phyloP scores from a whole-genome alignment of 108 stramenopile species.

The Fragilariopsis cylindrus region DNA sequence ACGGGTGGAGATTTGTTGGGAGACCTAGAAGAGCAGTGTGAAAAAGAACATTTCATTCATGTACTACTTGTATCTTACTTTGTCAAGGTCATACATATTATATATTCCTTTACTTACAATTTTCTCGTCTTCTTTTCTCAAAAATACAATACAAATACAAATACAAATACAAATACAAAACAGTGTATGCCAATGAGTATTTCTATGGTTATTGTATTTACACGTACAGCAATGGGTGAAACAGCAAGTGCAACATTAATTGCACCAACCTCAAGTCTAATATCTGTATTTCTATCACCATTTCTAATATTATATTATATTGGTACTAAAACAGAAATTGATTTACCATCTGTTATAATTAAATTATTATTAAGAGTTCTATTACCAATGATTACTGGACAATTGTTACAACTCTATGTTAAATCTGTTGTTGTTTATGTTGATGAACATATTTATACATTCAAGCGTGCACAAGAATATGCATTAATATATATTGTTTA shows the following conservation, averaged over 20 bases:
- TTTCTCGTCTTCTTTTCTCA: too few relatives aligned
- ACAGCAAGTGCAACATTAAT: constrained; percentile 73
- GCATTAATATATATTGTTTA: constrained; percentile 52
- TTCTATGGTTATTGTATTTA: constrained; percentile 74
- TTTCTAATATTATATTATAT: constrained; percentile 43
- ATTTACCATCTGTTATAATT: constrained; percentile 34
- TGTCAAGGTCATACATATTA: too few relatives aligned
- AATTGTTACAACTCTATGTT: constrained; percentile 35
- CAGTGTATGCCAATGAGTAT: constrained; percentile 43
- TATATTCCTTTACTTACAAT: too few relatives aligned
- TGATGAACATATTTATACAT: constrained; percentile 27
- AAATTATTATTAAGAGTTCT: constrained; percentile 42
- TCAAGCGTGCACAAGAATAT: constrained; percentile 40
- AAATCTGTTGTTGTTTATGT: constrained; percentile 21
- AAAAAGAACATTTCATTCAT: too few relatives aligned
- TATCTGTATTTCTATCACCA: constrained; percentile 59
- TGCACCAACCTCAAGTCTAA: constrained; percentile 46
- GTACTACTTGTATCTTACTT: too few relatives aligned
- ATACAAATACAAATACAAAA: too few relatives aligned
- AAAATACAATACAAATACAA: too few relatives aligned
- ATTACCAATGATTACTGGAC: constrained; percentile 51
- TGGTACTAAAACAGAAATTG: constrained; percentile 36
- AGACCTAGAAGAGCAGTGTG: too few relatives aligned
- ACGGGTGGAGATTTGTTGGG: too few relatives aligned
- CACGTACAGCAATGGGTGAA: constrained; percentile 63